Evolutionary conservation across 169 alveolate species (phyloP).

Genomic region (Cryptosporidium meleagridis): DNA sequence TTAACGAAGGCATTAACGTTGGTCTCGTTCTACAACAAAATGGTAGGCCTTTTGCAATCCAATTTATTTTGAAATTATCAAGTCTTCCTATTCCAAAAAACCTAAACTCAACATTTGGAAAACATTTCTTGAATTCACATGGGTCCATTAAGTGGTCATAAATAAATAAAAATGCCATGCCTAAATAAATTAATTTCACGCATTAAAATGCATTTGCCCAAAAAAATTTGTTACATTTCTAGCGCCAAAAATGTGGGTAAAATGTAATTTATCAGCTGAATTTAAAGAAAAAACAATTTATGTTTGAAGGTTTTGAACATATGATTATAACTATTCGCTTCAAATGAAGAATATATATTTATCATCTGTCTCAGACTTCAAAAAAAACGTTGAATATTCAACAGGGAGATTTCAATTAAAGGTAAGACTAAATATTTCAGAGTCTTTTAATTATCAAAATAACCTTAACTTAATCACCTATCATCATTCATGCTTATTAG

Average conservation of each 20-base stretch:
- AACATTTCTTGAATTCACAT: slow-evolving; percentile 23
- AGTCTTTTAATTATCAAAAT: background rate
- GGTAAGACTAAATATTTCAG: background rate
- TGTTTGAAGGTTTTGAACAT: background rate
- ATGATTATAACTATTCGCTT: background rate
- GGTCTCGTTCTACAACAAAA: slow-evolving; percentile 71
- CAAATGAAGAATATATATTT: background rate
- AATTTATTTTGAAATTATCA: slow-evolving; percentile 15
- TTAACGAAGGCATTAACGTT: background rate
- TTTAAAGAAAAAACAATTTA: background rate
- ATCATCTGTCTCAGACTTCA: background rate
- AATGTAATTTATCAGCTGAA: background rate
- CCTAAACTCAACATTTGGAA: slow-evolving; percentile 24
- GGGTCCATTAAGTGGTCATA: slow-evolving; percentile 72
- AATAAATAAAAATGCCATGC: slow-evolving; percentile 20
- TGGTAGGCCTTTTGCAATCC: slow-evolving; percentile 60
- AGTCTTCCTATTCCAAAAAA: slow-evolving; percentile 27
- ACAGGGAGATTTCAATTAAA: too few species aligned
- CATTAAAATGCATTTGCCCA: background rate
- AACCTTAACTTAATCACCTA: background rate
- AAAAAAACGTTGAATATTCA: too few species aligned
- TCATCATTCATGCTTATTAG: background rate
- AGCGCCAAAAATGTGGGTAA: background rate
- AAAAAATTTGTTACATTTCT: too few species aligned
- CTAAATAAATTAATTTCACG: background rate